Percentiles rank a stretch among this genome's conserved stretches.
phyloP scores from a whole-genome alignment of 1,284 basidiomycete species.

The Hymenochaete sp. region DNA sequence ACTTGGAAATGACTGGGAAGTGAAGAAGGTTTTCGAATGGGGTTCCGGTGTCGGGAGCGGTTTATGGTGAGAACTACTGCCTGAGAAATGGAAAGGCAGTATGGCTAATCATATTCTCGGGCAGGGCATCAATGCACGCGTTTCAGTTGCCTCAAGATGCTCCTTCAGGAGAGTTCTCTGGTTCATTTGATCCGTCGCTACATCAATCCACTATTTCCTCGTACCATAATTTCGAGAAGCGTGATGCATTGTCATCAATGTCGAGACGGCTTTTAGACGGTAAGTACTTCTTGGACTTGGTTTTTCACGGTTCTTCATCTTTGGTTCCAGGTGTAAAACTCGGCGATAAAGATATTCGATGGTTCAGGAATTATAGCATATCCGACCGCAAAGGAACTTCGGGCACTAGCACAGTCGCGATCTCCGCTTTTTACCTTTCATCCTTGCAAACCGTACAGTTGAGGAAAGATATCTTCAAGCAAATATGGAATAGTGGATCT shows the following conservation, averaged over 20 bases:
- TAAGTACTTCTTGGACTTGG: conserved; percentile 23
- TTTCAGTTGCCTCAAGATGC: conserved; percentile 40
- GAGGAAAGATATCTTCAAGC: conserved; percentile 62
- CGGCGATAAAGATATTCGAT: conserved; percentile 36
- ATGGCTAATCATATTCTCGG: conserved; percentile 12
- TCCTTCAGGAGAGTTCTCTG: conserved; percentile 17
- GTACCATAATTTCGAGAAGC: conserved; percentile 65
- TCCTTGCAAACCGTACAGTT: conserved; percentile 55
- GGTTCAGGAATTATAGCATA: conserved; percentile 50
- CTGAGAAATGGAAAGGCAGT: conserved; percentile 6
- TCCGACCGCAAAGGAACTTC: conserved; percentile 33
- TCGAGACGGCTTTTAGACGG: conserved; percentile 54
- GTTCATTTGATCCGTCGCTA: conserved; percentile 32
- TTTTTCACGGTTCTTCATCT: conserved; percentile 9
- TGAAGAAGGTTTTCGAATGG: conserved; percentile 64
- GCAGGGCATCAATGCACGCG: conserved; percentile 55
- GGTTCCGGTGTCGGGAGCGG: conserved; percentile 67
- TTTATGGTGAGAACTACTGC: conserved; percentile 46
- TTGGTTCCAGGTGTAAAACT: conserved; percentile 36
- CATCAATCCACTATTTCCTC: conserved; percentile 43
- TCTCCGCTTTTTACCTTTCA: conserved; percentile 83
- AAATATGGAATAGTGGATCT: conserved; percentile 88
- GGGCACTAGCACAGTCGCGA: conserved; percentile 43
- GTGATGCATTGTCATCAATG: conserved; percentile 56
- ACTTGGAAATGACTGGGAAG: conserved; percentile 48